These are phyloP conservation scores for Talaromyces sp. DNA, from an alignment of 2,329 filamentous ascomycete genomes.

Conservation along the genomic window DNA sequence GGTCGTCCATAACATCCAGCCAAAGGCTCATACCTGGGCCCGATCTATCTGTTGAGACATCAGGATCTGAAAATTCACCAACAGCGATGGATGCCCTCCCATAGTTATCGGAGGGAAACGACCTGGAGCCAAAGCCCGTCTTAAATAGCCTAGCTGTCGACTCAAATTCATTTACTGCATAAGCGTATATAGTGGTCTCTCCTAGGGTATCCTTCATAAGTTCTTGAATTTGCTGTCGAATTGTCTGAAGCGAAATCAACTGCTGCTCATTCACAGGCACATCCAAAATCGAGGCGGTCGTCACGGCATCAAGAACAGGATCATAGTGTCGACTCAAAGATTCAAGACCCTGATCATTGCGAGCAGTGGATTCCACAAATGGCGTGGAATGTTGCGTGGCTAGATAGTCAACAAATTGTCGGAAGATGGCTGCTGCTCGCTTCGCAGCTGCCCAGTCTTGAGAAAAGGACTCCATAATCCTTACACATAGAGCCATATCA, in stretches of 20 bases:
- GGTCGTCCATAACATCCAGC: constrained; percentile 18
- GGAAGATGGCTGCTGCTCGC: background rate
- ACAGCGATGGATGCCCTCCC: background rate
- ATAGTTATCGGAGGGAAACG: background rate
- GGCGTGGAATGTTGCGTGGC: background rate
- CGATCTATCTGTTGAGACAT: background rate
- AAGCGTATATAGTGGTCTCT: constrained; percentile 12
- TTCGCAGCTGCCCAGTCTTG: constrained; percentile 6
- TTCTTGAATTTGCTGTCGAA: background rate
- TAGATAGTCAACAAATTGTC: background rate
- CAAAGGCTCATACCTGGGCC: background rate
- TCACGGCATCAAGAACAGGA: constrained; percentile 9
- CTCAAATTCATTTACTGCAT: background rate
- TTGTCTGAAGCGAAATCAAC: background rate
- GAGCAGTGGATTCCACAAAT: background rate
- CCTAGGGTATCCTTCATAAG: constrained; percentile 1
- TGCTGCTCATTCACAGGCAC: background rate
- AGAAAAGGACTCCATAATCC: constrained; percentile 6
- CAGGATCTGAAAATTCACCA: background rate
- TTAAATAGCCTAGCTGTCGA: background rate
- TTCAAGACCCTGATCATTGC: background rate
- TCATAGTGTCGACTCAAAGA: constrained; percentile 2
- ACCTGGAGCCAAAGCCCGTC: background rate
- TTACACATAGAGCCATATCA: background rate
- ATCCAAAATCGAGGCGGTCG: background rate